Evolutionary conservation across 495 filamentous ascomycete species (phyloP), one percentile per base, ranked within the genome.

Genomic region (Aspergillus campestris): DNA sequence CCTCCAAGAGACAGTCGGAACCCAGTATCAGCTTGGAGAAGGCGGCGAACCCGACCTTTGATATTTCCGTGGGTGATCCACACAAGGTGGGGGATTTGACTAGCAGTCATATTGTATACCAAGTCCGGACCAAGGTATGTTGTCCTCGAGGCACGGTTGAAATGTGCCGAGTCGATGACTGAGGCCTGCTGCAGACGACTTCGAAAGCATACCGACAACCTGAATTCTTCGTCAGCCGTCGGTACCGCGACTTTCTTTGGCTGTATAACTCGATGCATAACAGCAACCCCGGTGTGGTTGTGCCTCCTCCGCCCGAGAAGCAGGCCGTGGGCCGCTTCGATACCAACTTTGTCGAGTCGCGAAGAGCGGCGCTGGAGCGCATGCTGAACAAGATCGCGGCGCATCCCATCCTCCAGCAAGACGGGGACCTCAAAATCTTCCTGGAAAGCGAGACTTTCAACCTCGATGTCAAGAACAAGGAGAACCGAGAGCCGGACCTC

Each of bases 211-310:
- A 96, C 62, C 85, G 84, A 52, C 83, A 86, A 49, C 75, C 83
- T 28, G 89, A 95, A 58, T 98, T 98, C 50, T 80, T 84, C 14
- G 92, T 98, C 48, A 90, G 84, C 53, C 80, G 92, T 47, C 80
- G 92, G 48, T 98, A 96, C 68, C 81, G 92, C 37, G 92, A 98
- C 67, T 97, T 98, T 60, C 69, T 97, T 32, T 98, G 92, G 92
- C 82, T 98, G 14, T 98, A 97, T 57, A 95, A 83, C 47, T 85
- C 84, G 29, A 73, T 98, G 51, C 92, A 96, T 61, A 84, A 77
- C 54, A 97, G 91, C 63, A 96, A 90, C 57, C 92, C 92, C 10
- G 92, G 92, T 38, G 82, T 95, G 34, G 87, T 98, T 45, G 89
- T 97, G 13, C 92, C 92, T 1, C 94, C 92, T 33, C 92, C 92